Evolutionary conservation across 139 green algal genomes (phyloP).

Genomic region (Picochlorum sp.): DNA sequence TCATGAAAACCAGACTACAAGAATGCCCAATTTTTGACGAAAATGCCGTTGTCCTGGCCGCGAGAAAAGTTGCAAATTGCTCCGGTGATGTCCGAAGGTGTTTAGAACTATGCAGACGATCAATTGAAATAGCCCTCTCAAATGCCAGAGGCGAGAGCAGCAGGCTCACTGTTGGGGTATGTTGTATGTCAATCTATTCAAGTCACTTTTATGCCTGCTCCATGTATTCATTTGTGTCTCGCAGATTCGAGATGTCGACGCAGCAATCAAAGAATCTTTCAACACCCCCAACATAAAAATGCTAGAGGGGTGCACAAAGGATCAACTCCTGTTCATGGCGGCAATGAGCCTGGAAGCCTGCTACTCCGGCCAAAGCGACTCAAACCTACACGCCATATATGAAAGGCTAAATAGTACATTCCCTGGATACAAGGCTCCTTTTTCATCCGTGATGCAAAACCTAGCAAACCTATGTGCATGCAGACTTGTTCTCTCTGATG

Average conservation of each 20-base stretch:
- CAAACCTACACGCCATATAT: constrained; percentile 21
- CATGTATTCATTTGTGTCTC: not conserved
- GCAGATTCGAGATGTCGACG: constrained; percentile 36
- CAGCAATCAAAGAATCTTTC: constrained; percentile 53
- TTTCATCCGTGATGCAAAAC: constrained; percentile 16
- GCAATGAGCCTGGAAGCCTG: constrained; percentile 57
- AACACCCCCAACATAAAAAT: constrained; percentile 49
- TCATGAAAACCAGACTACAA: constrained; percentile 61
- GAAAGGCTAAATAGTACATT: not conserved
- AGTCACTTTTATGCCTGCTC: not conserved
- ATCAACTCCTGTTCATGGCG: constrained; percentile 59
- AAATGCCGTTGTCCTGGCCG: constrained; percentile 34
- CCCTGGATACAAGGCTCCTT: constrained; percentile 19
- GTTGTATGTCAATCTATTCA: not conserved
- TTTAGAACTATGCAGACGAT: constrained; percentile 57
- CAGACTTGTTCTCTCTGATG: constrained; percentile 34
- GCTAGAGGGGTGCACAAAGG: constrained; percentile 32
- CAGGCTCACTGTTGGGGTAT: constrained; percentile 7
- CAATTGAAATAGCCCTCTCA: constrained; percentile 26
- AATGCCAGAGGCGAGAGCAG: not conserved
- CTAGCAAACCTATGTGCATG: constrained; percentile 24
- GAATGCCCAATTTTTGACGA: constrained; percentile 32
- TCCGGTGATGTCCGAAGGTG: constrained; percentile 65
- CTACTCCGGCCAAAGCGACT: constrained; percentile 31
- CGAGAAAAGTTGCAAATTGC: constrained; percentile 48